Percentiles rank a stretch among this genome's conserved stretches.
These are phyloP conservation scores for Colletotrichum sp. DNA, from an alignment of 2,329 filamentous ascomycete genomes.

Conservation along the genomic window DNA sequence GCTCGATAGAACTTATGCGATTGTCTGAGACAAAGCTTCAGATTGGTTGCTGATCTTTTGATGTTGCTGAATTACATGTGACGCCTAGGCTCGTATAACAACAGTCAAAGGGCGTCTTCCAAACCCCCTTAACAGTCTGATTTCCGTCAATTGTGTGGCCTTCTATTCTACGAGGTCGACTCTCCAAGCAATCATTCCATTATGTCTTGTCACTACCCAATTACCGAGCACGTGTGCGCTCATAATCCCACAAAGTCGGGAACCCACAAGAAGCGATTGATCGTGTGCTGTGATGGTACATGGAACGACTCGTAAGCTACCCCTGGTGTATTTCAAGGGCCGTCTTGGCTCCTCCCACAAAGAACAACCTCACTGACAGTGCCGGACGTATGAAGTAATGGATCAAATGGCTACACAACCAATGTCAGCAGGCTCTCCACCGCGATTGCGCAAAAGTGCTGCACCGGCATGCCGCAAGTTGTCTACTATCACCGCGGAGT, in stretches of 20 bases:
- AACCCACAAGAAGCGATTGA: slow-evolving; percentile 24
- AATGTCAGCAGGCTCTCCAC: slow-evolving; percentile 39
- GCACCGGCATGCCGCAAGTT: slow-evolving; percentile 35
- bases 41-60: background rate
- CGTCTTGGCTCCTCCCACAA: fast-evolving
- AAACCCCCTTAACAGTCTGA: background rate
- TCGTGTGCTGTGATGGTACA: slow-evolving; percentile 43
- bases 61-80: background rate
- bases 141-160: background rate
- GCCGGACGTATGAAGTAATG: background rate
- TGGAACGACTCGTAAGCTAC: slow-evolving; percentile 32
- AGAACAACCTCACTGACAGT: background rate
- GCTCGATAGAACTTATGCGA: background rate
- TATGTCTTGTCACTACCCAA: background rate
- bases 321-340: fast-evolving
- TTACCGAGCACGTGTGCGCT: background rate
- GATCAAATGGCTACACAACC: slow-evolving; percentile 14
- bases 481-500: slow-evolving; percentile 42
- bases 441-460: slow-evolving; percentile 30
- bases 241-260: background rate
- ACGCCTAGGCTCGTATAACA: background rate
- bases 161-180: background rate
- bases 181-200: background rate
- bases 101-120: background rate
- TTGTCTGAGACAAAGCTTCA: background rate